phyloP scores from a whole-genome alignment of 768 basidiomycete species.

The Rhizopogon rudus region DNA sequence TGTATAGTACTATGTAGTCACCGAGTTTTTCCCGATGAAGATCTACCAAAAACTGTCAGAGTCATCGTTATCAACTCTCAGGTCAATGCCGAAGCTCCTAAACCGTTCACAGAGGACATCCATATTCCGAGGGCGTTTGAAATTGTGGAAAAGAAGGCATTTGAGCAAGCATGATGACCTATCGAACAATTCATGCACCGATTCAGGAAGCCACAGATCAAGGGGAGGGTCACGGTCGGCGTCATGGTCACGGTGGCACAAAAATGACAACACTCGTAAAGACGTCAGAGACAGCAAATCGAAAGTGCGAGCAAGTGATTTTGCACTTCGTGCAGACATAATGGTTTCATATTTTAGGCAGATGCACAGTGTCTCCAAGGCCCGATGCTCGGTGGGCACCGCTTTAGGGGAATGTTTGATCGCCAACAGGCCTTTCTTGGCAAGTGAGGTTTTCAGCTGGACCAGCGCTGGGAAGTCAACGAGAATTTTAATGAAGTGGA shows the following conservation, averaged over 20 bases:
- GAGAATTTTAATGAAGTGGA: constrained; percentile 11
- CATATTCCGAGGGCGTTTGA: too few species aligned
- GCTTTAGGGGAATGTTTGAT: not conserved
- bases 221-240: not conserved
- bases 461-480: constrained; percentile 13
- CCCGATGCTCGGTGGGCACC: constrained; percentile 1
- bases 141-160: too few species aligned
- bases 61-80: too few species aligned
- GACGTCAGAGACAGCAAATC: constrained; percentile 16
- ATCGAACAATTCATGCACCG: not conserved
- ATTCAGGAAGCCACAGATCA: constrained; percentile 10
- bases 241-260: not conserved
- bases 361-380: constrained; percentile 4
- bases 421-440: constrained; percentile 3
- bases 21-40: too few species aligned
- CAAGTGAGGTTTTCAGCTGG: constrained; percentile 12
- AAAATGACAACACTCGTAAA: constrained; percentile 11
- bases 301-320: constrained; percentile 14
- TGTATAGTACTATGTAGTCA: too few species aligned
- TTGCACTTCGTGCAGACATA: constrained; percentile 11
- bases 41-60: too few species aligned
- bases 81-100: too few species aligned
- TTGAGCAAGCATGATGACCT: too few species aligned
- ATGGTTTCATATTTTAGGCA: constrained; percentile 14
- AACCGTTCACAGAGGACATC: too few species aligned